A percentile compares a stretch with the other conserved stretches of the same genome.
Evolutionary conservation across 352 stramenopile genomes (phyloP).

Genomic region (Hyaloperonospora arabidopsidis): DNA sequence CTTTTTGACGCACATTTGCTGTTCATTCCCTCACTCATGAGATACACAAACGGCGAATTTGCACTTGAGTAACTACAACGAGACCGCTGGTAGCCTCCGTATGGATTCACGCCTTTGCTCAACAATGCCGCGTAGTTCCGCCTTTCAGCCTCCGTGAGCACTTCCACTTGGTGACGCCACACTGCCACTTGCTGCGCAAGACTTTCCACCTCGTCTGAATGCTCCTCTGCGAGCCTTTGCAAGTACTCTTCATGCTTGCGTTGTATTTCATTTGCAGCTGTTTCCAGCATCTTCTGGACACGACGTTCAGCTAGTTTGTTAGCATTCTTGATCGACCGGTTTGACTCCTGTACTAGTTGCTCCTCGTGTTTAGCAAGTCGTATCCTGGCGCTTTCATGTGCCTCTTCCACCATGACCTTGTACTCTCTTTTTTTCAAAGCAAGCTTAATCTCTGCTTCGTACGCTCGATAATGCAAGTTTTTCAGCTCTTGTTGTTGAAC

Average conservation of each 20-base stretch:
- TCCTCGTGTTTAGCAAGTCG: constrained; percentile 58
- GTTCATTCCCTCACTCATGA: constrained; percentile 4
- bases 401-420: constrained; percentile 37
- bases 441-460: constrained; percentile 33
- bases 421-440: constrained; percentile 33
- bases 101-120: constrained; percentile 50
- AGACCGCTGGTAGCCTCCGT: constrained; percentile 45
- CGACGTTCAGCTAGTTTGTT: constrained; percentile 47
- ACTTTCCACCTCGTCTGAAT: constrained; percentile 76
- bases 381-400: constrained; percentile 35
- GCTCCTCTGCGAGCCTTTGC: constrained; percentile 72
- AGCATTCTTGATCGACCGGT: constrained; percentile 66
- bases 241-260: constrained; percentile 65
- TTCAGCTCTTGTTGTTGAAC: constrained; percentile 31
- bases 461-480: constrained; percentile 27
- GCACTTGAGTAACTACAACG: constrained; percentile 37
- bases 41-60: constrained; percentile 19
- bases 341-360: constrained; percentile 63
- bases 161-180: constrained; percentile 80
- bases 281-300: constrained; percentile 46
- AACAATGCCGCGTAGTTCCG: constrained; percentile 64
- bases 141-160: constrained; percentile 74
- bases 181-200: constrained; percentile 73
- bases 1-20: constrained; percentile 8
- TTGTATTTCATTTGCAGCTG: constrained; percentile 43